Percentiles rank a stretch among this genome's conserved stretches.
Conservation (phyloP, 805 yeast species). For the Peterozyma xylosa region DNA sequence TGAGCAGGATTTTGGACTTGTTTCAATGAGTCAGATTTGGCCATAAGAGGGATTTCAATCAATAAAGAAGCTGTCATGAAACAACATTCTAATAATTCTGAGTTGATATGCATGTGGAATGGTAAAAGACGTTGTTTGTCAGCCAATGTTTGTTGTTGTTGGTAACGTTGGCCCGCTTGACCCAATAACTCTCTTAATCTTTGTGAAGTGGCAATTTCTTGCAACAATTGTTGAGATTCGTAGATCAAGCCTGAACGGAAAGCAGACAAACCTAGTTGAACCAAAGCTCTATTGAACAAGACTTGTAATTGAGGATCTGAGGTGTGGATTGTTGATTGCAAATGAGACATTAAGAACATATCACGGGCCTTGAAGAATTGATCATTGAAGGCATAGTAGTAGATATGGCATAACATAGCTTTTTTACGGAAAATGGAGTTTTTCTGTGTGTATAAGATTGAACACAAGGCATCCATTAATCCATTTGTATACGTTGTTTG, state of each 20-base stretch:
- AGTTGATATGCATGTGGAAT: slow-evolving; percentile 95
- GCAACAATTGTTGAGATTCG: slow-evolving; percentile 81
- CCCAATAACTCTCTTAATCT: slow-evolving; percentile 90
- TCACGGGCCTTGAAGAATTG: slow-evolving; percentile 81
- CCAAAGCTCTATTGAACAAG: slow-evolving; percentile 89
- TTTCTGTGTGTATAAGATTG: slow-evolving; percentile 58
- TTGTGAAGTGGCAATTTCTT: slow-evolving; percentile 80
- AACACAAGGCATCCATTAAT: slow-evolving; percentile 58
- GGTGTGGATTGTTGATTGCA: slow-evolving; percentile 74
- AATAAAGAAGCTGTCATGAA: slow-evolving; percentile 85
- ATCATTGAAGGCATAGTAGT: slow-evolving; percentile 86
- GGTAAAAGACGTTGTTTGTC: slow-evolving; percentile 85
- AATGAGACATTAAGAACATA: slow-evolving; percentile 77
- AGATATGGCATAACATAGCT: slow-evolving; percentile 79
- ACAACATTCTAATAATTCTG: slow-evolving; percentile 90
- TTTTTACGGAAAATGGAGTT: slow-evolving; percentile 68
- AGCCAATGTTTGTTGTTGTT: slow-evolving; percentile 34
- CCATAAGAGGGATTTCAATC: slow-evolving; percentile 87
- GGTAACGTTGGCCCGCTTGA: slow-evolving; percentile 74
- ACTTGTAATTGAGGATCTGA: slow-evolving; percentile 87
- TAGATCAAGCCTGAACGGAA: slow-evolving; percentile 81
- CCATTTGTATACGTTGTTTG: slow-evolving; percentile 35
- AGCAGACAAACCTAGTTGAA: slow-evolving; percentile 92
- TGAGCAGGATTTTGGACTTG: slow-evolving; percentile 33
- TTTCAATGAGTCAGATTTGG: slow-evolving; percentile 62